Base-by-base conservation (phyloP, 2,329 filamentous ascomycete genomes). In the Xylariaceae sp. region DNA sequence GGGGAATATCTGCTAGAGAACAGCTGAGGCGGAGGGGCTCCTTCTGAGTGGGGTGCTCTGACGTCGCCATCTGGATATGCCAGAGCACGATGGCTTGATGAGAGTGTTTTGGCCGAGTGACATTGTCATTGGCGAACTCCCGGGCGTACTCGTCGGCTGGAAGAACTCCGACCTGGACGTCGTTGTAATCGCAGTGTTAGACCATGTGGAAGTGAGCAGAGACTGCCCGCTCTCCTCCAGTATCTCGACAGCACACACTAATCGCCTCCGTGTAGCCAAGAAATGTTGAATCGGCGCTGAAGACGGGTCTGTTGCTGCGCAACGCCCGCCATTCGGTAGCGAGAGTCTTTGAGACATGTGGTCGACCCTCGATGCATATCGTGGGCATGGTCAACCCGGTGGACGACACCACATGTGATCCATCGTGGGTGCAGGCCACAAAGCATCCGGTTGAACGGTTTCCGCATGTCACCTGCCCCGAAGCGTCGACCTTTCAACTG, bases 91-190 rank as follows among this genome's bases (percentile, higher is more conserved):
- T 86, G 89, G 86, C 59, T 73, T 97, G 71, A 88, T 97, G 82
- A 88, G 92, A 71, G 82, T 98, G 69, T 97, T 98, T 70, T 98
- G 92, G 92, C 94, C 92, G 56, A 85, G 85, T 57, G 89, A 94
- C 67, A 80, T 87, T 57, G 74, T 77, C 38, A 75, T 73, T 62
- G 85, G 82, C 39, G 76, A 79, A 51, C 72, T 77, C 41, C 78
- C 87, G 29, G 92, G 90, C 31, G 85, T 96, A 44, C 80, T 98
- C 49, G 85, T 98, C 32, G 92, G 92, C 57, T 98, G 90, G 88
- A 81, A 85, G 56, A 98, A 98, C 63, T 96, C 90, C 26, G 82
- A 83, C 33, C 70, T 88, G 36, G 92, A 98, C 64, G 71, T 97
- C 32, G 85, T 97, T 55, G 89, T 97, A 26, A 81, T 97, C 34